Evolutionary conservation across 495 filamentous ascomycete genomes (phyloP).

Genomic region (Choiromyces venosus): DNA sequence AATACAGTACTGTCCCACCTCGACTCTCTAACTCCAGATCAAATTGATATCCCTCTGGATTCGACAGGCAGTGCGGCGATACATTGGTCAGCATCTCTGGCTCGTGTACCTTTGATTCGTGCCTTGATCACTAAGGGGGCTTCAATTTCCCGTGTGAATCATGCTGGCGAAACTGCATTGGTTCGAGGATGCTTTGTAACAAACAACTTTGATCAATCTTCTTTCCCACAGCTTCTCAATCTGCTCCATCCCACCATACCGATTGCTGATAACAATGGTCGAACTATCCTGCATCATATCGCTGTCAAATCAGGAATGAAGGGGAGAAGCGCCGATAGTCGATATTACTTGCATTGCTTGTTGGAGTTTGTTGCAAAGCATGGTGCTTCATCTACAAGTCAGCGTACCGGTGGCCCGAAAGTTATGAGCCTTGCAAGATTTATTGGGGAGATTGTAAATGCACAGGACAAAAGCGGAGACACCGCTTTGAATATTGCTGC

Average conservation of each 20-base stretch:
- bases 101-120: conserved; percentile 71
- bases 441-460: conserved; percentile 92
- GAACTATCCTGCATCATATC: conserved; percentile 93
- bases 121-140: conserved; percentile 76
- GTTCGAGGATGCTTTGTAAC: conserved; percentile 83
- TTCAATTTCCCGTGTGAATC: conserved; percentile 78
- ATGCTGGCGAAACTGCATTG: conserved; percentile 80
- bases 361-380: conserved; percentile 89
- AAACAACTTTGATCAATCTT: conserved; percentile 80
- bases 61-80: conserved; percentile 78
- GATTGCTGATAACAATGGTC: conserved; percentile 75
- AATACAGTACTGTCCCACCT: conserved; percentile 45
- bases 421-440: conserved; percentile 81
- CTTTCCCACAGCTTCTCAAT: conserved; percentile 76
- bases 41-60: conserved; percentile 88
- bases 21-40: conserved; percentile 61
- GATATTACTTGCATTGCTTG: conserved; percentile 88
- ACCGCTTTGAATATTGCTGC: conserved; percentile 92
- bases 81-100: conserved; percentile 95
- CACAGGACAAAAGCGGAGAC: conserved; percentile 84
- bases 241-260: conserved; percentile 86
- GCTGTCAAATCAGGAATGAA: conserved; percentile 90
- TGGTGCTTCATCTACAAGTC: conserved; percentile 60
- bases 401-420: conserved; percentile 49
- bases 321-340: conserved; percentile 72